A percentile compares a stretch with the other conserved stretches of the same genome.
phyloP scores from a whole-genome alignment of 2,329 filamentous ascomycete genomes.

The Cordyceps javanica region DNA sequence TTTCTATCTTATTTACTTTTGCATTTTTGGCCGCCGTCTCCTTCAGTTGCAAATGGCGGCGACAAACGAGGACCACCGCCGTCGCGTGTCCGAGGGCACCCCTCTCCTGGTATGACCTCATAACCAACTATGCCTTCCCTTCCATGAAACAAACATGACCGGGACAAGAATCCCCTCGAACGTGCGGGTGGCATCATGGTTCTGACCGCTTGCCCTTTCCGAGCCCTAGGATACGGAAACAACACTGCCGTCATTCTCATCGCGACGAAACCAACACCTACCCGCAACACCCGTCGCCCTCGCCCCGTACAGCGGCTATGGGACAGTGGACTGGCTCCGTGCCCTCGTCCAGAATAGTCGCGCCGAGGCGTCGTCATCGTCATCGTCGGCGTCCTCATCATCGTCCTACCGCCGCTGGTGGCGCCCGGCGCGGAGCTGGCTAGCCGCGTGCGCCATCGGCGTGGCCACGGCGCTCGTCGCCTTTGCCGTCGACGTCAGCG shows the following conservation, averaged over 20 bases:
- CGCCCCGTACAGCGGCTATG: constrained; percentile 2
- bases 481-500: constrained; percentile 81
- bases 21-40: not conserved
- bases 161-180: no score
- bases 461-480: constrained; percentile 78
- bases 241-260: no score
- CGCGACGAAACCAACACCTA: not conserved
- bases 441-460: constrained; percentile 79
- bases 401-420: constrained; percentile 22
- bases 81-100: not conserved
- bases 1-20: not conserved
- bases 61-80: not conserved
- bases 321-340: constrained; percentile 1
- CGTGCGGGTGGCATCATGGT: no score
- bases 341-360: constrained; percentile 1
- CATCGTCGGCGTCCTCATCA: no score
- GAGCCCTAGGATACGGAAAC: no score
- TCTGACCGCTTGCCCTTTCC: no score
- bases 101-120: not conserved
- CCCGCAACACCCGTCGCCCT: not conserved
- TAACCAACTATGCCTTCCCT: no score
- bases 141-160: no score
- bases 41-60: not conserved
- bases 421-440: constrained; percentile 70
- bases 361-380: not conserved